Base-by-base conservation (phyloP, 495 filamentous ascomycete species). In the Umbilicaria muhlenbergii region DNA sequence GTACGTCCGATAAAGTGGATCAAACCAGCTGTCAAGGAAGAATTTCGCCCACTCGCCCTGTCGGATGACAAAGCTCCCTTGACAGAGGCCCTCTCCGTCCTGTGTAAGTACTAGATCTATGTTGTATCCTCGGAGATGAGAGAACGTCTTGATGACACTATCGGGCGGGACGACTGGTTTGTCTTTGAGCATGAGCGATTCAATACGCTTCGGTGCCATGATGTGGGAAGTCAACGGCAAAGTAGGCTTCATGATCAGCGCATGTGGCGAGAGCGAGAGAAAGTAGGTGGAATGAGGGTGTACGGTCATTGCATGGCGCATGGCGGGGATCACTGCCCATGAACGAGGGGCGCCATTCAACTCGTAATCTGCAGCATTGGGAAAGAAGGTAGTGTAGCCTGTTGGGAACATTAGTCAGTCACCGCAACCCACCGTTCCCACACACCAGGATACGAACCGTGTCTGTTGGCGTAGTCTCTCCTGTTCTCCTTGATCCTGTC, bases 1-100 rank as follows among this genome's bases (percentile, higher is more conserved):
- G 63, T 96, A 96, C 47, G 69, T 81, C 42, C 89, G 74, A 62
- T 87, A 96, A 34, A 96, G 57, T 21, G 92, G 92, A 60, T 94
- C 87, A 53, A 86, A 95, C 92, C 92, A 99, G 0, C 86, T 80
- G 58, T 96, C 92, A 35, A 96, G 64, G 52, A 99, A 83, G 66
- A 85, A 96, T 42, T 76, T 78, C 6, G 86, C 83, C 82, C 91
- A 99, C 34, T 92, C 81, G 2, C 91, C 87, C 44, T 78, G 77
- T 40, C 73, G 69, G 1, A 99, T 48, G n/a, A 95, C 58, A 43
- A 93, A 83, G 61, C 84, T 92, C 1, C 73, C 74, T 13, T 75
- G 68, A 42, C 70, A 73, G 36, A 99, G 51, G n/a, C 87, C 86
- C 13, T 83, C 81, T 15, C 68, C 71, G 52, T 99, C 89, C 59